Percentiles rank a stretch among this genome's conserved stretches.
phyloP scores from a whole-genome alignment of 345 rosid species.

The Boechera stricta region DNA sequence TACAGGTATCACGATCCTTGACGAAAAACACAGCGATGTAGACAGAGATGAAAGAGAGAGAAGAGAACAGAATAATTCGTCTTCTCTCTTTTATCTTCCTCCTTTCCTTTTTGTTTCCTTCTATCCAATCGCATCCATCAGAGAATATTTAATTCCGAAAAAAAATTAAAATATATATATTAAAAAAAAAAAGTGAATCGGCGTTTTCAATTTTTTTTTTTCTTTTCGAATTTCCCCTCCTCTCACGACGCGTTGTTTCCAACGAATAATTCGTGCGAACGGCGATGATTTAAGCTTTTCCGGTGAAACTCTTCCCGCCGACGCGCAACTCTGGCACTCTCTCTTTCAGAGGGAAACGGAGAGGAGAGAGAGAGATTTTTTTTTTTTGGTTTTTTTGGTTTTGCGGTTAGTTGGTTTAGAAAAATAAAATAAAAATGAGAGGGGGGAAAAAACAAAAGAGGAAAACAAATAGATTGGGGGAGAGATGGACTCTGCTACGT shows the following conservation, averaged over 20 bases:
- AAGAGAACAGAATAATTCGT: slow-evolving; percentile 50
- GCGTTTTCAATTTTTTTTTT: slow-evolving; percentile 29
- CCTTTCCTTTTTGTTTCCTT: slow-evolving; percentile 52
- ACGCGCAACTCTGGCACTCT: slow-evolving; percentile 36
- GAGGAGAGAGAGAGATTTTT: slow-evolving; percentile 10
- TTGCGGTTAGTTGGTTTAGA: slow-evolving; percentile 38
- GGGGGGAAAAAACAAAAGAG: slow-evolving; percentile 10
- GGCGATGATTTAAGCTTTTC: slow-evolving; percentile 19
- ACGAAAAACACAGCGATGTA: slow-evolving; percentile 46
- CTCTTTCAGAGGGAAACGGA: slow-evolving; percentile 37
- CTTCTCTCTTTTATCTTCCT: slow-evolving; percentile 48
- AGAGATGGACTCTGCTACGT: slow-evolving; percentile 32
- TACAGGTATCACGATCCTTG: slow-evolving; percentile 53
- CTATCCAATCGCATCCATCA: slow-evolving; percentile 48
- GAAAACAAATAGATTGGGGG: background rate
- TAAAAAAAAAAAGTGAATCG: slow-evolving; percentile 33
- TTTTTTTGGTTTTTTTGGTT: slow-evolving; percentile 5
- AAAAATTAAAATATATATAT: background rate
- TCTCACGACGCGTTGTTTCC: slow-evolving; percentile 43
- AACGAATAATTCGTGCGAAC: slow-evolving; percentile 32
- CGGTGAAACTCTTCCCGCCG: slow-evolving; percentile 36
- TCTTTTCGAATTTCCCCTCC: slow-evolving; percentile 38
- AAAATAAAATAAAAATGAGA: slow-evolving; percentile 8
- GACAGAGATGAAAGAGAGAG: slow-evolving; percentile 49
- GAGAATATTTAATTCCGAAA: slow-evolving; percentile 42